Base-by-base conservation (phyloP, 345 rosid species). In the Brassica incana region DNA sequence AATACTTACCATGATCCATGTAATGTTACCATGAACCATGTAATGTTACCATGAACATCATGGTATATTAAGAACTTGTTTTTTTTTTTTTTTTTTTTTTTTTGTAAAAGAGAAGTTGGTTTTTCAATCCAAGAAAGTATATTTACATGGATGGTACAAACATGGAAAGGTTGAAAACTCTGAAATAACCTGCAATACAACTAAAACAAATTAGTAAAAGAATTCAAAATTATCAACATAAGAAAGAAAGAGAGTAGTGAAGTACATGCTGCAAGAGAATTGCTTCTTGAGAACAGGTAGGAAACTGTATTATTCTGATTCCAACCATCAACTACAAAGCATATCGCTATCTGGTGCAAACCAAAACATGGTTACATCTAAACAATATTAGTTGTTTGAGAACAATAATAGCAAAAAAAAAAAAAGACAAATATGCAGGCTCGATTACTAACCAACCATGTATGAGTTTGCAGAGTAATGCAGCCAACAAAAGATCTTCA, bases 211-310 rank as follows among this genome's bases (percentile, higher is more conserved):
- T 18, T 71, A 33, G 65, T 33, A 12, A 58, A 12, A 40, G 23
- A 20, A 20, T 11, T 50, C 18, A 50, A n/a, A n/a, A 45, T 12
- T 45, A 12, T 45, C 18, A 50, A 48, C 56, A 48, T 12, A 48
- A 48, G 16, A 48, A 48, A 48, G 56, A 36, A 23, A 12, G 63
- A 11, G 69, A 69, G 0, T 1, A 61, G 18, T 48, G 71, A 54
- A 40, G 12, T 40, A 40, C 48, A 40, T 40, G 12, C 4, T 40
- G 48, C 12, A 40, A 40, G 12, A 90, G 85, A 65, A 85, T 10
- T 29, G 93, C 88, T 80, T 92, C 95, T 73, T 81, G 86, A 15
- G 92, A 90, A 67, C 93, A 87, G 7, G 88, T 88, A 48, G 93
- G 92, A 80, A 89, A 92, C 30, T 71, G 84, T 87, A 92, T 84